Conservation (phyloP, 768 basidiomycete species). For the Lactifluus volemus region DNA sequence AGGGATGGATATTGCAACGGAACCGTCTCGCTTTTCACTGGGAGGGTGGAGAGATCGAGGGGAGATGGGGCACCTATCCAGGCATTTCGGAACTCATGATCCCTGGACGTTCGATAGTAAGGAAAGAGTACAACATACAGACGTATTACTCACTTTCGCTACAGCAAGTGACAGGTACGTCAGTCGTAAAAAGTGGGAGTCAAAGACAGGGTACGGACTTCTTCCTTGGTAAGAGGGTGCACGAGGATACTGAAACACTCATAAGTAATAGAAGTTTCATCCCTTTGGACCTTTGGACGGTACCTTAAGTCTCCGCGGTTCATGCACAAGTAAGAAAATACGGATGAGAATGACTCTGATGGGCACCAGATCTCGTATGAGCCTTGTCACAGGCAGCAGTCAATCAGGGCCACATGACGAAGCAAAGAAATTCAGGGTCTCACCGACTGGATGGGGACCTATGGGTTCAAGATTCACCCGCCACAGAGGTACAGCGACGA, state of each 20-base stretch:
- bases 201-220: constrained; percentile 36
- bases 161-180: background rate
- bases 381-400: constrained; percentile 32
- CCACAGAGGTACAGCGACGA: constrained; percentile 69
- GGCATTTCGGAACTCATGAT: constrained; percentile 59
- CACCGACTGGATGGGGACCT: constrained; percentile 71
- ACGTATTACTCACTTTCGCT: constrained; percentile 32
- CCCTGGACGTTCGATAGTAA: constrained; percentile 31
- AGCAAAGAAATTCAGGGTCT: constrained; percentile 20
- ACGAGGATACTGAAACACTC: constrained; percentile 48
- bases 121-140: background rate
- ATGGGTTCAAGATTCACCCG: constrained; percentile 61
- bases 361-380: constrained; percentile 82
- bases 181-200: background rate
- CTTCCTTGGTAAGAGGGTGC: constrained; percentile 64
- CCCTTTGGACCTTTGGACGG: background rate
- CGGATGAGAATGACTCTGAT: constrained; percentile 58
- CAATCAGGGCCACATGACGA: background rate
- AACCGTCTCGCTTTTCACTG: constrained; percentile 41
- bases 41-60: constrained; percentile 51
- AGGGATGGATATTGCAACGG: constrained; percentile 57
- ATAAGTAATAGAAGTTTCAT: background rate
- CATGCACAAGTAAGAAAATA: constrained; percentile 69
- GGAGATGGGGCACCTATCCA: constrained; percentile 71
- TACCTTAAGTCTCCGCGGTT: constrained; percentile 65